Conservation (phyloP, 305 asterid species). For the Fraxinus nigra region DNA sequence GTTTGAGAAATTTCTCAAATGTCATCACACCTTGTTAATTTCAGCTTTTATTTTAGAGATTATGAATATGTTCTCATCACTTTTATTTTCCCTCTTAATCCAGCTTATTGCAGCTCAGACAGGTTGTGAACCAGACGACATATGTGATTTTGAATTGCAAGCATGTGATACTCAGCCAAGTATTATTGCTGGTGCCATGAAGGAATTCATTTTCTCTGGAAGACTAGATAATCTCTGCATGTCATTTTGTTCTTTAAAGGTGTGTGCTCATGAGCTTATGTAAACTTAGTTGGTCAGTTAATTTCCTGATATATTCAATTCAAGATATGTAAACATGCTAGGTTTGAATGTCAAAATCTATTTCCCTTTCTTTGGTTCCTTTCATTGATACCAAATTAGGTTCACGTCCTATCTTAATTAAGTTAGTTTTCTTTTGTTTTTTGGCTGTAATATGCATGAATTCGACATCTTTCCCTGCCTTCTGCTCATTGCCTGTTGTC, state of each 20-base stretch:
- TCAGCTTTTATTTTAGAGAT: conserved; percentile 1
- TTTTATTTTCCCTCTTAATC: conserved; percentile 13
- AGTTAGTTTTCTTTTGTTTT: background rate
- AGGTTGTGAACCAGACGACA: conserved; percentile 74
- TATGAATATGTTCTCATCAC: conserved; percentile 17
- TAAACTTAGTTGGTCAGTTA: background rate
- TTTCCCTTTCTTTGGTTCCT: background rate
- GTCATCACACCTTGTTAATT: background rate
- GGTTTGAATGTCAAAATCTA: background rate
- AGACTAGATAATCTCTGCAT: conserved; percentile 95
- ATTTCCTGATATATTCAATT: background rate
- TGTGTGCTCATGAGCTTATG: conserved; percentile 17
- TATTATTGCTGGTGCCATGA: conserved; percentile 77
- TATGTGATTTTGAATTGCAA: conserved; percentile 94
- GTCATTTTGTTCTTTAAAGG: conserved; percentile 95
- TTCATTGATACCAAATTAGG: background rate
- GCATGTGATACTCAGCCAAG: conserved; percentile 94
- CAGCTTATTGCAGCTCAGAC: conserved; percentile 63
- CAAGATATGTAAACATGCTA: background rate
- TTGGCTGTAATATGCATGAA: background rate
- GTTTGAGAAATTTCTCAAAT: background rate
- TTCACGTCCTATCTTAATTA: background rate
- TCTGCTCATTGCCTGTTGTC: background rate
- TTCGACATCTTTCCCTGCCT: background rate
- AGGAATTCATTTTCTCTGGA: conserved; percentile 90